Conservation (phyloP, 2,329 filamentous ascomycete genomes). For the Pseudodiploospora longispora region DNA sequence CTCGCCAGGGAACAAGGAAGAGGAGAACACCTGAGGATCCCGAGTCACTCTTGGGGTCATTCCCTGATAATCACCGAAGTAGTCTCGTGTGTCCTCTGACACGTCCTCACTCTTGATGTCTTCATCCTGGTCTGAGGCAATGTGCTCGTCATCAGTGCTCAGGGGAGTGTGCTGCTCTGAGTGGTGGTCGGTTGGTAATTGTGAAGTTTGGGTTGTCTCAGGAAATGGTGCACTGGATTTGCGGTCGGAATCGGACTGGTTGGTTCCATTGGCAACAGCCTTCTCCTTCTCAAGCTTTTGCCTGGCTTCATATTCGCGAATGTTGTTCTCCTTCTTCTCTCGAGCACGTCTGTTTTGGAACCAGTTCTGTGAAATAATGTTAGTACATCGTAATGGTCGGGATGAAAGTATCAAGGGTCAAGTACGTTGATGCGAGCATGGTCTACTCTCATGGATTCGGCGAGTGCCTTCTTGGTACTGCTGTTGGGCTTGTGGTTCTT, state of each 20-base stretch:
- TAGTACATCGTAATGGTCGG: slow-evolving; percentile 15
- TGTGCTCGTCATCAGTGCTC: neutral
- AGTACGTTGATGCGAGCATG: slow-evolving; percentile 55
- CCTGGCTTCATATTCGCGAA: slow-evolving; percentile 31
- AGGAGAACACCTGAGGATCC: slow-evolving; percentile 1
- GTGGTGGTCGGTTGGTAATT: slow-evolving; percentile 10
- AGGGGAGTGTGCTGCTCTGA: neutral
- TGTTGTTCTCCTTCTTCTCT: slow-evolving; percentile 56
- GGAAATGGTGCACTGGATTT: slow-evolving; percentile 33
- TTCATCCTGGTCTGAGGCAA: slow-evolving; percentile 3
- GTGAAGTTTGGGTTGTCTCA: slow-evolving; percentile 14
- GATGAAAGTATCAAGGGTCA: slow-evolving; percentile 4
- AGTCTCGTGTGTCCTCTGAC: slow-evolving; percentile 11
- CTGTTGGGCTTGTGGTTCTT: slow-evolving; percentile 59
- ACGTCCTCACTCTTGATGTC: slow-evolving; percentile 7
- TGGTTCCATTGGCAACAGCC: slow-evolving; percentile 13
- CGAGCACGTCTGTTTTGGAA: slow-evolving; percentile 60
- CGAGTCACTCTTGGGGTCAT: neutral
- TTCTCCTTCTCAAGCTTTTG: slow-evolving; percentile 29
- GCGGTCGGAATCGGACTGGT: slow-evolving; percentile 21
- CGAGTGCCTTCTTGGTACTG: slow-evolving; percentile 51
- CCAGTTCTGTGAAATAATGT: slow-evolving; percentile 48
- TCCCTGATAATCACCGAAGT: slow-evolving; percentile 7
- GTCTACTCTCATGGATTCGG: slow-evolving; percentile 55
- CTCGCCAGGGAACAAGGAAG: slow-evolving; percentile 6